A percentile compares a stretch with the other conserved stretches of the same genome.
Evolutionary conservation across 2,329 filamentous ascomycete species (phyloP).

Genomic region (Magnaporthiopsis incrustans): DNA sequence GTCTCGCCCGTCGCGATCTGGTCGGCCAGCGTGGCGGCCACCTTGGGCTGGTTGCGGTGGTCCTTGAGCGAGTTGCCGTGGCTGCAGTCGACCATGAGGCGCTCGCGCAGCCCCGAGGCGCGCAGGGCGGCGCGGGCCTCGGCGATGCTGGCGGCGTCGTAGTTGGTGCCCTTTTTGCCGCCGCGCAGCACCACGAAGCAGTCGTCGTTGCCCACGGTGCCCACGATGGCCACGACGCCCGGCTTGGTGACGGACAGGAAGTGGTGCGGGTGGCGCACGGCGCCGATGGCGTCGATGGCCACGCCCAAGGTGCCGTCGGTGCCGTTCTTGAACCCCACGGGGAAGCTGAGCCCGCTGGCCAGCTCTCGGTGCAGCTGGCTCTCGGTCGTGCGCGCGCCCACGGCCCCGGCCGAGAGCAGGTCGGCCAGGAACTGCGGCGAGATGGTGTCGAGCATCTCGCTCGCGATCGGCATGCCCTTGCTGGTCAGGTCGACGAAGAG

Average conservation of each 20-base stretch:
- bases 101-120: slow-evolving; percentile 77
- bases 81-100: slow-evolving; percentile 98
- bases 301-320: slow-evolving; percentile 88
- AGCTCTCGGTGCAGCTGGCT: slow-evolving; percentile 94
- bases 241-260: slow-evolving; percentile 99
- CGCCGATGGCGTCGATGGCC: slow-evolving; percentile 89
- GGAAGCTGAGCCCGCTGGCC: slow-evolving; percentile 90
- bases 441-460: slow-evolving; percentile 98
- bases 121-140: slow-evolving; percentile 67
- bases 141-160: slow-evolving; percentile 75
- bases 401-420: slow-evolving; percentile 88
- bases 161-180: slow-evolving; percentile 89
- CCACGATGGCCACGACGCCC: slow-evolving; percentile 87
- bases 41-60: slow-evolving; percentile 95
- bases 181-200: slow-evolving; percentile 95
- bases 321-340: slow-evolving; percentile 98
- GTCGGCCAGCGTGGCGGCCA: slow-evolving; percentile 70
- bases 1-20: slow-evolving; percentile 81
- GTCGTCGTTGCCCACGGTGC: slow-evolving; percentile 89
- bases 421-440: slow-evolving; percentile 96
- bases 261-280: slow-evolving; percentile 68
- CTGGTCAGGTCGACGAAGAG: slow-evolving; percentile 86
- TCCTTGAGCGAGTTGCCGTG: slow-evolving; percentile 84
- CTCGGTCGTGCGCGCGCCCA: slow-evolving; percentile 93
- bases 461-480: slow-evolving; percentile 87